Base-by-base conservation (phyloP, 2,329 filamentous ascomycete genomes). In the Xylaria sp. region DNA sequence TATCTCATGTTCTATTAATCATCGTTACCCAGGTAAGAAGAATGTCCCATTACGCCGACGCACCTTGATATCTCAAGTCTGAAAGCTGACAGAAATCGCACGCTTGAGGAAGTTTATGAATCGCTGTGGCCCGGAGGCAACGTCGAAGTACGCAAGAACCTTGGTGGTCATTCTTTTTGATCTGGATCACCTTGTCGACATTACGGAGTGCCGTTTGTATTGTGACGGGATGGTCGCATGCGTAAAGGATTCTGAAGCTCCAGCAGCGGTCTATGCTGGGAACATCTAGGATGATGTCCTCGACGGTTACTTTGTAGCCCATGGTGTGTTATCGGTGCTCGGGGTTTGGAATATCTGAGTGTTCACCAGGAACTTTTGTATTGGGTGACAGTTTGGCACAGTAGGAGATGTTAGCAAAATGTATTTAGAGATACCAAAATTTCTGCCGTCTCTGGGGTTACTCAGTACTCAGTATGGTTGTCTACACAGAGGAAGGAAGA, bases 131-230 rank as follows among this genome's bases (percentile, higher is more conserved):
- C 18, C n/a, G 23, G 18, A 31, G 0, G 31, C 73, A 74, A 15
- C 66, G 41, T 7, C 66, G 58, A 2, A 67, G 9, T 36, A 12
- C 28, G 41, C 73, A 75, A 1, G 70, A 54, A 0, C 70, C 69
- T 6, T 0, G 12, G 18, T 74, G 74, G 15, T 67, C 31, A 23
- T 71, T 31, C 7, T 59, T 49, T 57, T 73, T 75, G 12, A 75
- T 56, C n/a, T 33, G 52, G 31, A 74, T 61, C 23, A 58, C 49
- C 62, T 58, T 62, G n/a, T 59, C 15, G 31, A 36, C 58, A 15
- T 57, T 12, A 8, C 43, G 20, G 39, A 49, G 18, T 20, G 2
- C n/a, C 12, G 2, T 2, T 9, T 20, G 25, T 28, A 41, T 63
- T 1, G 2, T 55, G 5, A 55, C 68, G 23, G 66, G 62, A 20